phyloP scores from a whole-genome alignment of 306 rosid species.

The Dicorynia guianensis region DNA sequence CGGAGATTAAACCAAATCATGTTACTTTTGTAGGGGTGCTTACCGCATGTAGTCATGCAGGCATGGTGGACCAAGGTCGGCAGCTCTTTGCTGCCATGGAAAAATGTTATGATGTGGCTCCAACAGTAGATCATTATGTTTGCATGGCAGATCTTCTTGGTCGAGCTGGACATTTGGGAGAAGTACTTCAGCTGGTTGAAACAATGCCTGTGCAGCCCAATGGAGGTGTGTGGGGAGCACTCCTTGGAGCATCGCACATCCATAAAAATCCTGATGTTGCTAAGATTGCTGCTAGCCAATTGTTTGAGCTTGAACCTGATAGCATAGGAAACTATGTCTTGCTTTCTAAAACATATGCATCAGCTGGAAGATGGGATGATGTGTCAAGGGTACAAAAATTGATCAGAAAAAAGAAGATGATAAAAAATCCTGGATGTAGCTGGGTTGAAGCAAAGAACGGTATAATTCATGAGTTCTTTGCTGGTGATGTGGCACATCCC shows the following conservation, averaged over 20 bases:
- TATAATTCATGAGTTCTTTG: conserved; percentile 64
- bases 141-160: conserved; percentile 89
- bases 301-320: conserved; percentile 78
- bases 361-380: conserved; percentile 78
- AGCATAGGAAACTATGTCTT: conserved; percentile 75
- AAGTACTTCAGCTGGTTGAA: conserved; percentile 68
- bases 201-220: conserved; percentile 72
- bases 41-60: conserved; percentile 76
- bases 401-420: conserved; percentile 65
- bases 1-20: conserved; percentile 65
- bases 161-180: conserved; percentile 79
- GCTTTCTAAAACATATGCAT: conserved; percentile 73
- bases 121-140: conserved; percentile 67
- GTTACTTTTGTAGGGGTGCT: conserved; percentile 83
- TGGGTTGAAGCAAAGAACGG: conserved; percentile 82
- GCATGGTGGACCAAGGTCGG: conserved; percentile 82
- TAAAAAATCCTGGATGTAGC: conserved; percentile 74
- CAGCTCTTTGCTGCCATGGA: conserved; percentile 73
- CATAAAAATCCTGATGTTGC: conserved; percentile 75
- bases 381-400: conserved; percentile 73
- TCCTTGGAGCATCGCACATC: conserved; percentile 82
- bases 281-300: conserved; percentile 65
- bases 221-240: conserved; percentile 90
- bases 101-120: conserved; percentile 59
- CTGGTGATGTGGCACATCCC: conserved; percentile 70